phyloP scores from a whole-genome alignment of 1,139 yeast species.

The Candida freyschussii region DNA sequence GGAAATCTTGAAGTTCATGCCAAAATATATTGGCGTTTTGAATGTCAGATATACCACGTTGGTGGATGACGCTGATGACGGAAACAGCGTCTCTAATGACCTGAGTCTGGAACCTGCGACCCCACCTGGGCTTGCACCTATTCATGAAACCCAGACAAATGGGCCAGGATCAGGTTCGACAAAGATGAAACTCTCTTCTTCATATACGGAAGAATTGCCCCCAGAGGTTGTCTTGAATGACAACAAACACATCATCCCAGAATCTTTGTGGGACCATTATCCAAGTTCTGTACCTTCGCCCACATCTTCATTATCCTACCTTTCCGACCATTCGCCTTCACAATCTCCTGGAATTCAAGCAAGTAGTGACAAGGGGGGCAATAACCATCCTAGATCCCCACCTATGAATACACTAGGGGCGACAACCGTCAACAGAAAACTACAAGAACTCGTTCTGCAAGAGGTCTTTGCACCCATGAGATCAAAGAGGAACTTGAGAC shows the following conservation, averaged over 20 bases:
- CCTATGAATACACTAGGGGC: slow-evolving; percentile 40
- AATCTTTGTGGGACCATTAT: slow-evolving; percentile 62
- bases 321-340: slow-evolving; percentile 20
- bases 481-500: slow-evolving; percentile 10
- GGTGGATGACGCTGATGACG: slow-evolving; percentile 17
- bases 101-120: slow-evolving; percentile 15
- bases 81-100: slow-evolving; percentile 11
- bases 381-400: slow-evolving; percentile 13
- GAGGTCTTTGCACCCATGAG: slow-evolving; percentile 63
- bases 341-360: slow-evolving; percentile 10
- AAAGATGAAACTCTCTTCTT: slow-evolving; percentile 16
- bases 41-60: slow-evolving; percentile 65
- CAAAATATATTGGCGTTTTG: slow-evolving; percentile 86
- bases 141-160: slow-evolving; percentile 12
- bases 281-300: slow-evolving; percentile 52
- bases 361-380: not conserved
- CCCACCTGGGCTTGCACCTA: slow-evolving; percentile 17
- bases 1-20: slow-evolving; percentile 79
- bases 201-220: slow-evolving; percentile 34
- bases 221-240: slow-evolving; percentile 88
- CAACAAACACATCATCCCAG: slow-evolving; percentile 84
- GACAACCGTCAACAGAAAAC: slow-evolving; percentile 58
- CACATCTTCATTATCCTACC: slow-evolving; percentile 27
- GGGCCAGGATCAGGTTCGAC: slow-evolving; percentile 8
- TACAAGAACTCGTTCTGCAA: slow-evolving; percentile 60